Evolutionary conservation across 345 rosid genomes (phyloP).

Genomic region (Eucalyptus globulus): DNA sequence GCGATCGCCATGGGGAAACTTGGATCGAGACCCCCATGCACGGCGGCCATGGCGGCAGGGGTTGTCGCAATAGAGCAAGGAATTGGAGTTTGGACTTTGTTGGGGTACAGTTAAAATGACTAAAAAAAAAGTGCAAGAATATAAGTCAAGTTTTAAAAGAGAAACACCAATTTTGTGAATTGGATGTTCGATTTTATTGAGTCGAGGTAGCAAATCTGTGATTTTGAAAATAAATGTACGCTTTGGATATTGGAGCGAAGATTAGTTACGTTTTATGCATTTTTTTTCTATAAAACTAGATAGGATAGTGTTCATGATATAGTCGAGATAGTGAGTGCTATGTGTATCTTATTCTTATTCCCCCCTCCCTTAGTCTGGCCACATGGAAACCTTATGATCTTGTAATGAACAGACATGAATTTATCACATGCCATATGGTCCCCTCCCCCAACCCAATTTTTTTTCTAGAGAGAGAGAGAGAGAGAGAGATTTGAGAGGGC

Average conservation of each 20-base stretch:
- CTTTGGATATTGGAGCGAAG: background rate
- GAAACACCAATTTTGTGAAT: background rate
- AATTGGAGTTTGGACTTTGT: background rate
- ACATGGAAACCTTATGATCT: background rate
- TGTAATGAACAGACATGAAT: background rate
- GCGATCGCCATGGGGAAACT: background rate
- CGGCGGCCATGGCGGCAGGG: background rate
- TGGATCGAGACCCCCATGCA: background rate
- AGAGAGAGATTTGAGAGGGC: too few species aligned
- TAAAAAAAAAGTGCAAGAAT: too few species aligned
- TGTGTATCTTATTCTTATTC: too few species aligned
- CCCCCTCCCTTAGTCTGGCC: too few species aligned
- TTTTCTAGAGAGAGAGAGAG: background rate
- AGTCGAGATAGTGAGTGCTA: background rate
- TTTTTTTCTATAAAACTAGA: background rate
- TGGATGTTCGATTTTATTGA: background rate
- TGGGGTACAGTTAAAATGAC: too few species aligned
- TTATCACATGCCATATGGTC: background rate
- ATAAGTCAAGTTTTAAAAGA: background rate
- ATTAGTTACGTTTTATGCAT: background rate
- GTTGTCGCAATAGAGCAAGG: background rate
- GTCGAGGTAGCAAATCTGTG: background rate
- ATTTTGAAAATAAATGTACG: background rate
- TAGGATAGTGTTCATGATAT: background rate
- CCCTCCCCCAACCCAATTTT: too few species aligned